Percentiles rank a stretch among this genome's conserved stretches.
These are phyloP conservation scores for Nicotiana sylvestris DNA, from an alignment of 257 asterid species.

Conservation along the genomic window DNA sequence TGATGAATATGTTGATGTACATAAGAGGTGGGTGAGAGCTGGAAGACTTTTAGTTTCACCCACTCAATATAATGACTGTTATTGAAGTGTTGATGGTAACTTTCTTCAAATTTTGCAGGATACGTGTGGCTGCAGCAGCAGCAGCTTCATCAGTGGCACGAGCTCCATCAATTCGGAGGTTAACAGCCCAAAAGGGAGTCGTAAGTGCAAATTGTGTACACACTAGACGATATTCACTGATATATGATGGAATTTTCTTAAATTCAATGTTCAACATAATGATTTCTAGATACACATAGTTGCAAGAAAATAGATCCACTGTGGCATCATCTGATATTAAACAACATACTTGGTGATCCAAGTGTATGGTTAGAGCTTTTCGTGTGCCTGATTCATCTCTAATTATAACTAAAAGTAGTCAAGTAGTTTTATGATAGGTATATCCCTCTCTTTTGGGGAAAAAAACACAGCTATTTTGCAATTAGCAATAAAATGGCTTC, in stretches of 20 bases:
- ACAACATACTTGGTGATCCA: not conserved
- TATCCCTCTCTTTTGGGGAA: not conserved
- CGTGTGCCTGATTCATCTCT: not conserved
- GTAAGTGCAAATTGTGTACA: constrained; percentile 37
- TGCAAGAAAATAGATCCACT: not conserved
- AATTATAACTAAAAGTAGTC: not conserved
- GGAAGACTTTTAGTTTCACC: constrained; percentile 3
- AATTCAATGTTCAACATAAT: not conserved
- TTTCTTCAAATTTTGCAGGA: constrained; percentile 38
- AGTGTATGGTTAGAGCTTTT: not conserved
- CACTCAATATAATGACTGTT: not conserved
- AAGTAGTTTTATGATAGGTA: not conserved
- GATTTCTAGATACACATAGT: not conserved
- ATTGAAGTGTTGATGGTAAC: not conserved
- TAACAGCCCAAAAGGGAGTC: constrained; percentile 46
- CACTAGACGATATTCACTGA: not conserved
- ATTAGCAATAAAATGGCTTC: not conserved
- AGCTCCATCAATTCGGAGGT: constrained; percentile 72
- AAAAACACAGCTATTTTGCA: not conserved
- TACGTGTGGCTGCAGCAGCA: constrained; percentile 86
- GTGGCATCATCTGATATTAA: not conserved
- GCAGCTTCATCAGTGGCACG: constrained; percentile 87
- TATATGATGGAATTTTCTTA: not conserved
- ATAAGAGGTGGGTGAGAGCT: constrained; percentile 49
- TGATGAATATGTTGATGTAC: constrained; percentile 87